Conservation (phyloP, 768 basidiomycete genomes). For the Pleurotus cornucopiae region DNA sequence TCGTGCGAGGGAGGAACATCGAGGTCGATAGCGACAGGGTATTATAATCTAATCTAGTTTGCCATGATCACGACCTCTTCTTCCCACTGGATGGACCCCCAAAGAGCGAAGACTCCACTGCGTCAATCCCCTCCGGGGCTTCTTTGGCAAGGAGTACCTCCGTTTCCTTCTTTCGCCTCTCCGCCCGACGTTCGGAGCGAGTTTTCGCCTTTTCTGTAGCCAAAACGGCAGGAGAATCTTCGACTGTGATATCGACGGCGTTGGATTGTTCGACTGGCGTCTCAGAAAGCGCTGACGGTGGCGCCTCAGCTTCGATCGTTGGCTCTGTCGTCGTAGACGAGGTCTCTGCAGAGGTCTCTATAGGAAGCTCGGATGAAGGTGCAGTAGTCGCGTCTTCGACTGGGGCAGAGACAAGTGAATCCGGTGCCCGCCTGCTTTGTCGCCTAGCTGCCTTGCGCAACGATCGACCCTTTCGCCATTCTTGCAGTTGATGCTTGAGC, state of each 20-base stretch:
- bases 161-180: conserved; percentile 1
- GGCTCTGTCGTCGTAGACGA: not conserved
- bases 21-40: not conserved
- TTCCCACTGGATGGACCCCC: not conserved
- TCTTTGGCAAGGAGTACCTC: conserved; percentile 16
- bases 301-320: not conserved
- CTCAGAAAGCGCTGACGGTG: not conserved
- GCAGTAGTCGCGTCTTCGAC: not conserved
- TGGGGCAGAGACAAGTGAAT: not conserved
- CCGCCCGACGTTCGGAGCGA: not conserved
- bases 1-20: no score
- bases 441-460: conserved; percentile 6
- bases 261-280: not conserved
- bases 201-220: not conserved
- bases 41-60: not conserved
- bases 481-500: conserved; percentile 19
- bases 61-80: not conserved
- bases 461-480: conserved; percentile 17
- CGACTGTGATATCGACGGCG: no score
- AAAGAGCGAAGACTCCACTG: conserved; percentile 4
- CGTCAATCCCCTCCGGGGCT: conserved; percentile 1
- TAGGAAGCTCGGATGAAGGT: not conserved
- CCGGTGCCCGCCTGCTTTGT: not conserved
- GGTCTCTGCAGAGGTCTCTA: not conserved
- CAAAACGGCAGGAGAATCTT: not conserved